Conservation (phyloP, 305 asterid species). For the Fraxinus greggii region DNA sequence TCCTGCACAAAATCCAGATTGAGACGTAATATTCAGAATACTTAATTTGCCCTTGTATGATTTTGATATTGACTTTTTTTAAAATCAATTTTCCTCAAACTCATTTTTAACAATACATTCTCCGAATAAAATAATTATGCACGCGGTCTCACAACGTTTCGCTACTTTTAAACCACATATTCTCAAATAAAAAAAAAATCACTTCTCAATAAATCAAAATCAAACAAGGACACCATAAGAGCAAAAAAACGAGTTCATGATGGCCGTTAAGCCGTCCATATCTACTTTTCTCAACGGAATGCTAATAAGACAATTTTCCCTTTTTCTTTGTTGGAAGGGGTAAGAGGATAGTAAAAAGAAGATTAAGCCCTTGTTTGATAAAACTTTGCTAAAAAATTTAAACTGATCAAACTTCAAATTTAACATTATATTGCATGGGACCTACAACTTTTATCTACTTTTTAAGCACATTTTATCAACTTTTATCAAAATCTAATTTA, state of each 20-base stretch:
- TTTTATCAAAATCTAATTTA: not conserved
- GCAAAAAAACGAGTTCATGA: not conserved
- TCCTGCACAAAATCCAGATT: conserved; percentile 49
- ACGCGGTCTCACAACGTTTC: not conserved
- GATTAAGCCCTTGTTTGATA: not conserved
- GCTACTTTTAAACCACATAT: not conserved
- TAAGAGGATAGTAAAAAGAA: not conserved
- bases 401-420: not conserved
- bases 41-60: not conserved
- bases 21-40: not conserved
- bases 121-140: not conserved
- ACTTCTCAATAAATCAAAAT: not conserved
- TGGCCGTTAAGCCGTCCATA: not conserved
- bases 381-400: not conserved
- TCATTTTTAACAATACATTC: not conserved
- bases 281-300: not conserved
- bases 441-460: not conserved
- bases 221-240: not conserved
- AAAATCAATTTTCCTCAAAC: not conserved
- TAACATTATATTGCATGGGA: not conserved
- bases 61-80: not conserved
- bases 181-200: not conserved
- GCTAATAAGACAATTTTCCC: not conserved
- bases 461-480: not conserved
- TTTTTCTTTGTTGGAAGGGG: not conserved